Conservation (phyloP, 177 flowering plant genomes). For the Vitis hybrid region DNA sequence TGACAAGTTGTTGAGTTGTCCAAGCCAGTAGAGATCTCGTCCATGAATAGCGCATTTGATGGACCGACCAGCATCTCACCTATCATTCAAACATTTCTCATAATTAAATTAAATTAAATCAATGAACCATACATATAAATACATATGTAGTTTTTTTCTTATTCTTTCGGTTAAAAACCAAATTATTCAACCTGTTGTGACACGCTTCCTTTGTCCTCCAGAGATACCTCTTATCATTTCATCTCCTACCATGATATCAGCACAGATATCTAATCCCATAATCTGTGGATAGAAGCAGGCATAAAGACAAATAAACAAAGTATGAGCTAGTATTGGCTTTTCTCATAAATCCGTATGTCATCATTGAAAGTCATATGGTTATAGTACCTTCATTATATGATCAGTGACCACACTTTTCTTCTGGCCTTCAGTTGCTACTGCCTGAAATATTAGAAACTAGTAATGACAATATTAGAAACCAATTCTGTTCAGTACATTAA, state of each 20-base stretch:
- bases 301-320: background rate
- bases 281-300: constrained; percentile 10
- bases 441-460: constrained; percentile 3
- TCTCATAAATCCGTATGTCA: too few species aligned
- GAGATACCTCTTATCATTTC: constrained; percentile 32
- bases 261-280: constrained; percentile 28
- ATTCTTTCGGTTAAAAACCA: background rate
- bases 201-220: constrained; percentile 36
- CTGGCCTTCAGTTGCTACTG: constrained; percentile 16
- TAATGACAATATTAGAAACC: too few species aligned
- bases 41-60: constrained; percentile 27
- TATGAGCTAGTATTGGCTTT: background rate
- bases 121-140: background rate
- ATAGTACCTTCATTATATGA: constrained; percentile 22
- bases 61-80: constrained; percentile 48
- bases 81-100: constrained; percentile 1
- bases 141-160: background rate
- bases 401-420: constrained; percentile 11
- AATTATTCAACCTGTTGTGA: constrained; percentile 19
- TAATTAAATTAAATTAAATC: background rate
- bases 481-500: too few species aligned
- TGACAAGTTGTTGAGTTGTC: constrained; percentile 42
- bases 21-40: constrained; percentile 34
- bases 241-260: constrained; percentile 32
- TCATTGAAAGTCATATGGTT: too few species aligned